These are phyloP conservation scores for Apiospora arundinis DNA, from an alignment of 2,329 filamentous ascomycete species.

Conservation along the genomic window DNA sequence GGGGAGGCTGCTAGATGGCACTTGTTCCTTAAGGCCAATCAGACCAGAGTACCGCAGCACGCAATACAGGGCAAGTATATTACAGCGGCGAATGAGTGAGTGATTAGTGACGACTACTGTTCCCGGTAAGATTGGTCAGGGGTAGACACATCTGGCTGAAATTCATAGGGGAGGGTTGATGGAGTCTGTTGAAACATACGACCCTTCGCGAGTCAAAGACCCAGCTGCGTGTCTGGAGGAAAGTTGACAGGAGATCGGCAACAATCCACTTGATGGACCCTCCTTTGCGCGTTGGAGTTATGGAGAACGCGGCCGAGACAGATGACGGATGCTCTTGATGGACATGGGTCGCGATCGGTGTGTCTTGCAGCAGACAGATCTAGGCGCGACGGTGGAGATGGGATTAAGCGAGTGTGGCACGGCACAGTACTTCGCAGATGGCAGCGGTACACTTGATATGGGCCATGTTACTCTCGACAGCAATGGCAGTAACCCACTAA, in stretches of 20 bases:
- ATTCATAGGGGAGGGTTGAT: neutral
- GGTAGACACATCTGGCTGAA: neutral
- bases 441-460: neutral
- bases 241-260: neutral
- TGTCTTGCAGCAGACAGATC: conserved; percentile 2
- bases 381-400: neutral
- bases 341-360: neutral
- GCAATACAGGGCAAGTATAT: neutral
- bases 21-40: neutral
- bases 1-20: neutral
- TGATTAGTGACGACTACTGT: neutral
- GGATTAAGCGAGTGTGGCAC: neutral
- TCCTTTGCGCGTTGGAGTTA: neutral
- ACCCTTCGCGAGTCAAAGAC: neutral
- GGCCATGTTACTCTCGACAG: neutral
- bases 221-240: neutral
- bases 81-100: neutral
- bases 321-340: neutral
- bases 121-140: neutral
- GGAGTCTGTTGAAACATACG: neutral
- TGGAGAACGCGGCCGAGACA: neutral
- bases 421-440: neutral
- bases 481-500: neutral
- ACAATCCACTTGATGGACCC: neutral
- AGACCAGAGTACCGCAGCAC: neutral